Evolutionary conservation across 2,329 filamentous ascomycete genomes (phyloP).

Genomic region (Dactylellina leptospora): DNA sequence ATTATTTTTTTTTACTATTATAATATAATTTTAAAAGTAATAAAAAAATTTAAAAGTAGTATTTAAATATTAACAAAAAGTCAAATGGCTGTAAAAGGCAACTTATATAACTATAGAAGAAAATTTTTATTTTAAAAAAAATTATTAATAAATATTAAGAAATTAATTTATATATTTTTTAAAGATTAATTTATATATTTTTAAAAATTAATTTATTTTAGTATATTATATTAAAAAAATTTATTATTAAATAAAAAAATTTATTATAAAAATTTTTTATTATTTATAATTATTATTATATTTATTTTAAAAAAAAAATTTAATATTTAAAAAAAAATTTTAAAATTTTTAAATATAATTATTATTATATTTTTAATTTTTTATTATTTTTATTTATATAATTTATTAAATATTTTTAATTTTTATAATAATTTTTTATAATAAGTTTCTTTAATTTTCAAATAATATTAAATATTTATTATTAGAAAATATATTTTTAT

Average conservation of each 20-base stretch:
- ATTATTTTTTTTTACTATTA: slow-evolving; percentile 7
- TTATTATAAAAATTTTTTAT: slow-evolving; percentile 1
- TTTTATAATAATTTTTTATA: not conserved
- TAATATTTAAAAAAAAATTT: not conserved
- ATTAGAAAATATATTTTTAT: too few relatives aligned
- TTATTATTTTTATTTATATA: slow-evolving; percentile 6
- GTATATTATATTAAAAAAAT: not conserved
- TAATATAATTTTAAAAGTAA: slow-evolving; percentile 10
- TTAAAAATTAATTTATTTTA: slow-evolving; percentile 4
- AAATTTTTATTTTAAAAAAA: slow-evolving; percentile 9
- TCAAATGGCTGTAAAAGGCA: not conserved
- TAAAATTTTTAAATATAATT: slow-evolving; percentile 2
- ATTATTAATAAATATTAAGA: slow-evolving; percentile 8
- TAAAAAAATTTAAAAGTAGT: slow-evolving; percentile 2
- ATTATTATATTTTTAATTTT: slow-evolving; percentile 5
- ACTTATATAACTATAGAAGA: not conserved
- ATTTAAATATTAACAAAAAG: not conserved
- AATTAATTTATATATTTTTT: not conserved
- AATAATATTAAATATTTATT: too few relatives aligned
- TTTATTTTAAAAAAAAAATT: not conserved
- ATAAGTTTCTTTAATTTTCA: not conserved
- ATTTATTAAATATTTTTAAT: slow-evolving; percentile 11
- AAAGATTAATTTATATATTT: slow-evolving; percentile 6
- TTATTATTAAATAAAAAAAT: not conserved
- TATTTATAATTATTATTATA: not conserved